Evolutionary conservation across 1,284 basidiomycete species (phyloP), one percentile per base, ranked within the genome.

Genomic region (Marasmius fiardii): DNA sequence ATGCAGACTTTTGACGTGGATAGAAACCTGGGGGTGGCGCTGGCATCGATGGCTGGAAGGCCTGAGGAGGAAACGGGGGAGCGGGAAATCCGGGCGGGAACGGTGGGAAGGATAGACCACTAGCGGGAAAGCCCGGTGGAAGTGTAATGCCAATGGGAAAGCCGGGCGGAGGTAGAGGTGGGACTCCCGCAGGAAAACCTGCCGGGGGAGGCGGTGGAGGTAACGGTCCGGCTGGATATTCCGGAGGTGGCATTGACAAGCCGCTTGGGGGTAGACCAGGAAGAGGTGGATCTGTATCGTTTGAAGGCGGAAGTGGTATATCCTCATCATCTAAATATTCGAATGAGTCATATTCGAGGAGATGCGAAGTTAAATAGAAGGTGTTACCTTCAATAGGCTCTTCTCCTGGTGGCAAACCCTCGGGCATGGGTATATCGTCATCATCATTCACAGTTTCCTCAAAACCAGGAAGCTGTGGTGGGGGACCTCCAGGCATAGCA

Each of bases 401-500:
- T 33, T 49, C 47, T 49, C 68, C 71, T 0, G 91, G 91, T 31
- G 88, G 88, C 39, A 86, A 89, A 0, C 88, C 92, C 53, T 88
- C 88, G 8, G 93, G 93, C 86, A 95, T 88, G 12, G 84, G 82
- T 43, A 95, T 93, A 57, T 93, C 92, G 61, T 92, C 89, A 57
- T 93, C 90, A 48, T 76, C 81, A 26, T 76, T 76, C 1, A 76
- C 74, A 8, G 68, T 67, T 51, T 78, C 73, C 51, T 79, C 75
- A 24, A 67, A 64, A 53, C 75, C 78, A 1, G 91, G 91, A 16
- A 68, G 64, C 54, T 75, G 77, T 1, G 91, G 91, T 14, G 88
- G 88, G 43, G 87, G 86, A 1, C 90, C 91, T 49, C 81, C 81
- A 0, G 92, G 92, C 85, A 88, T 81, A 21, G 73, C 69, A 55